Conservation (phyloP, 257 asterid species). For the Galeopsis tetrahit region DNA sequence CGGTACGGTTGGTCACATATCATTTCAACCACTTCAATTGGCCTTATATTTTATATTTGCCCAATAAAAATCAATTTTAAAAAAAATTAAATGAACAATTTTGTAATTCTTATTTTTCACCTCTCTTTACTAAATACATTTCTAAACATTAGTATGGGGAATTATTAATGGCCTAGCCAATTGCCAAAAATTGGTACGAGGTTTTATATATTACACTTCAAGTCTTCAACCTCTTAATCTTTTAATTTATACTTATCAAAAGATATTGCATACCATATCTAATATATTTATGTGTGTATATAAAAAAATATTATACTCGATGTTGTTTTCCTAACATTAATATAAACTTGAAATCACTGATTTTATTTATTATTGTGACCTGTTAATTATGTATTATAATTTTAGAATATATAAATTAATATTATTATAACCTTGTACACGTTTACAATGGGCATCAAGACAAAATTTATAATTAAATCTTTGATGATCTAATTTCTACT, state of each 20-base stretch:
- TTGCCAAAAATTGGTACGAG: slow-evolving; percentile 25
- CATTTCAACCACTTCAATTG: slow-evolving; percentile 25
- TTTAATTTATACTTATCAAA: no score
- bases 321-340: background rate
- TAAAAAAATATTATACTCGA: no score
- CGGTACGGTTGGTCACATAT: slow-evolving; percentile 33
- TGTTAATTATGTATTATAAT: background rate
- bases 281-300: no score
- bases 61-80: slow-evolving; percentile 21
- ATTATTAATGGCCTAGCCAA: background rate
- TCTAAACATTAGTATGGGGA: background rate
- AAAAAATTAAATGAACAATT: no score
- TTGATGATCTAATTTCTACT: no score
- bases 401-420: no score
- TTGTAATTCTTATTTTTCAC: no score
- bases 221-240: slow-evolving; percentile 7
- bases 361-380: background rate
- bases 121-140: background rate
- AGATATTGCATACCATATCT: no score
- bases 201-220: slow-evolving; percentile 9
- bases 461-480: no score
- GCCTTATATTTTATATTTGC: slow-evolving; percentile 11
- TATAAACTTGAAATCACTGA: background rate
- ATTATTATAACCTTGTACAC: no score
- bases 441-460: no score